A percentile compares a stretch with the other conserved stretches of the same genome.
phyloP scores from a whole-genome alignment of 1,284 basidiomycete genomes.

The Ceratobasidium theobromae region DNA sequence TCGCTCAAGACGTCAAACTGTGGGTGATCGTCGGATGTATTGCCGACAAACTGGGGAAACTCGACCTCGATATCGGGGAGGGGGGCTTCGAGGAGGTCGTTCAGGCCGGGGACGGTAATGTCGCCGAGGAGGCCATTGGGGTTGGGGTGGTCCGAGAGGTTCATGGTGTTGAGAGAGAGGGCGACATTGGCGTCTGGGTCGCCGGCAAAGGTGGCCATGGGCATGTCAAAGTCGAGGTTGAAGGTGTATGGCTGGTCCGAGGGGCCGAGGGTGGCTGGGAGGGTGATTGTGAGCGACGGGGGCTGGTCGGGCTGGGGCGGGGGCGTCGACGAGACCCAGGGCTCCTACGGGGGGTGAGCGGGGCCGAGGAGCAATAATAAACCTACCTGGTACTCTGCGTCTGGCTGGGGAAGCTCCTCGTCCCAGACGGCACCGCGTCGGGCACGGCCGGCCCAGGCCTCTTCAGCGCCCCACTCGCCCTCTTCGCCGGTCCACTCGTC shows the following conservation, averaged over 20 bases:
- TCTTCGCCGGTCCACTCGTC: neutral
- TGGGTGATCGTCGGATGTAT: neutral
- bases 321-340: neutral
- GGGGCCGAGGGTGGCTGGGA: slow-evolving; percentile 12
- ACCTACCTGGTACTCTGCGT: neutral
- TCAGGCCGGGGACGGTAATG: slow-evolving; percentile 13
- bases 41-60: neutral
- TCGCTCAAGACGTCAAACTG: slow-evolving; percentile 8
- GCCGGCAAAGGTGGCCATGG: slow-evolving; percentile 17
- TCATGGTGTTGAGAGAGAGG: slow-evolving; percentile 6
- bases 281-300: slow-evolving; percentile 14
- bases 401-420: neutral
- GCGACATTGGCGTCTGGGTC: slow-evolving; percentile 28
- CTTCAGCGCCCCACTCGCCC: neutral
- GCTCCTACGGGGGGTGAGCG: too few relatives aligned
- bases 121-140: slow-evolving; percentile 8
- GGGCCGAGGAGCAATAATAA: too few relatives aligned
- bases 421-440: slow-evolving; percentile 14
- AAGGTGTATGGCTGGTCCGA: slow-evolving; percentile 17
- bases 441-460: neutral
- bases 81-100: neutral
- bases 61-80: slow-evolving; percentile 15
- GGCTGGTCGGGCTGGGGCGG: slow-evolving; percentile 3
- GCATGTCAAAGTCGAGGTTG: slow-evolving; percentile 29
- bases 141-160: neutral